phyloP scores from a whole-genome alignment of 2,329 filamentous ascomycete genomes.

The Trichoderma sp. region DNA sequence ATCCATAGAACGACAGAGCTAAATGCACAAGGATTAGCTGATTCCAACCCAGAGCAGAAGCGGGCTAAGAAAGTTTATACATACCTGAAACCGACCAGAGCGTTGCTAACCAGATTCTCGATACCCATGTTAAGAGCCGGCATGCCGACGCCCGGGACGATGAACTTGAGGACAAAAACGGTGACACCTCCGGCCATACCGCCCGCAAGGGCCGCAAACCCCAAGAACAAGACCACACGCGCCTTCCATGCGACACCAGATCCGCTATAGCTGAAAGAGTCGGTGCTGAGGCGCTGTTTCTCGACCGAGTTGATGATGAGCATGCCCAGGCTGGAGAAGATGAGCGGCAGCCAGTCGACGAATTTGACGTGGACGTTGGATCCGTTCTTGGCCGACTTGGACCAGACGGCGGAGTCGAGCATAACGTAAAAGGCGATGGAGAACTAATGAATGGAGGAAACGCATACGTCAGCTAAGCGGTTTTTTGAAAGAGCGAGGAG shows the following conservation, averaged over 20 bases:
- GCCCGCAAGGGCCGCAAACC: conserved; percentile 65
- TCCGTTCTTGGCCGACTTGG: conserved; percentile 60
- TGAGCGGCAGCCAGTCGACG: conserved; percentile 69
- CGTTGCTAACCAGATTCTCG: conserved; percentile 67
- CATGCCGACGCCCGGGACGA: conserved; percentile 58
- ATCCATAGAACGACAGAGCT: conserved; percentile 68
- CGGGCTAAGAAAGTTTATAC: conserved; percentile 31
- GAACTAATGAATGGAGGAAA: conserved; percentile 50
- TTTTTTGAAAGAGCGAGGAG: neutral
- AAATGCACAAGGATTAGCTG: neutral
- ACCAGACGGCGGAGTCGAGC: conserved; percentile 69
- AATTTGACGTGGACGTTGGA: conserved; percentile 64
- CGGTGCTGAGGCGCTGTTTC: conserved; percentile 64
- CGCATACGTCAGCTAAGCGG: conserved; percentile 7
- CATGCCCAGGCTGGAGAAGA: conserved; percentile 68
- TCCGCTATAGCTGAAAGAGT: conserved; percentile 64
- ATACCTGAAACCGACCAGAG: conserved; percentile 61
- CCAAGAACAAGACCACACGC: conserved; percentile 66
- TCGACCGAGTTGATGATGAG: conserved; percentile 72
- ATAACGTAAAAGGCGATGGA: conserved; percentile 69
- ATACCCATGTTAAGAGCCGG: conserved; percentile 65
- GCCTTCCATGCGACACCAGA: conserved; percentile 69
- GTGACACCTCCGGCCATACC: conserved; percentile 71
- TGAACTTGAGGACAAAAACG: conserved; percentile 66
- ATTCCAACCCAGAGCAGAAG: neutral